Evolutionary conservation across 2,329 filamentous ascomycete genomes (phyloP).

Genomic region (Colletotrichum paranaense): DNA sequence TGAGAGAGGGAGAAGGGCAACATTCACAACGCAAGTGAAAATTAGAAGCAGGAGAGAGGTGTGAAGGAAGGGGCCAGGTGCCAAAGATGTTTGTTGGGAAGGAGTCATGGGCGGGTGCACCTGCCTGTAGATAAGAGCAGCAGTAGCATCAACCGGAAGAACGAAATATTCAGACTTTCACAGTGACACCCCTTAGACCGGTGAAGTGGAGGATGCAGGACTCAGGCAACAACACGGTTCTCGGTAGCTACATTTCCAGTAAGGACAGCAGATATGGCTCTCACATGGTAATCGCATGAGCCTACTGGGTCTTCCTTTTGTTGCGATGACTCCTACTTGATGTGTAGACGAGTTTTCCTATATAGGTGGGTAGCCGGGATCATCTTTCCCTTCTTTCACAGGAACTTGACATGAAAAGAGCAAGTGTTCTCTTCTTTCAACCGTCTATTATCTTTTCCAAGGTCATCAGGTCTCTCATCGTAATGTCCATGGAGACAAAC

Average conservation of each 20-base stretch:
- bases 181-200: neutral
- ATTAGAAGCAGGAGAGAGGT: neutral
- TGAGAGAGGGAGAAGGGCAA: neutral
- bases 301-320: neutral
- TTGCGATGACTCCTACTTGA: neutral
- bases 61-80: neutral
- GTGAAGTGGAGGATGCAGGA: neutral
- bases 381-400: neutral
- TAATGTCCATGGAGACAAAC: neutral
- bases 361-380: too few relatives aligned
- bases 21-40: neutral
- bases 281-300: neutral
- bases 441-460: neutral
- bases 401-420: neutral
- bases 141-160: neutral
- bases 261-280: neutral
- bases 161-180: neutral
- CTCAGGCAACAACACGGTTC: neutral
- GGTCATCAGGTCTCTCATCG: neutral
- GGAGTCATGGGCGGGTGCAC: neutral
- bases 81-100: neutral
- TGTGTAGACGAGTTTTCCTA: neutral
- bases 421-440: neutral
- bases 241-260: neutral
- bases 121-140: neutral